Conservation (phyloP, 805 yeast genomes). For the Myxozyma sirexii region DNA sequence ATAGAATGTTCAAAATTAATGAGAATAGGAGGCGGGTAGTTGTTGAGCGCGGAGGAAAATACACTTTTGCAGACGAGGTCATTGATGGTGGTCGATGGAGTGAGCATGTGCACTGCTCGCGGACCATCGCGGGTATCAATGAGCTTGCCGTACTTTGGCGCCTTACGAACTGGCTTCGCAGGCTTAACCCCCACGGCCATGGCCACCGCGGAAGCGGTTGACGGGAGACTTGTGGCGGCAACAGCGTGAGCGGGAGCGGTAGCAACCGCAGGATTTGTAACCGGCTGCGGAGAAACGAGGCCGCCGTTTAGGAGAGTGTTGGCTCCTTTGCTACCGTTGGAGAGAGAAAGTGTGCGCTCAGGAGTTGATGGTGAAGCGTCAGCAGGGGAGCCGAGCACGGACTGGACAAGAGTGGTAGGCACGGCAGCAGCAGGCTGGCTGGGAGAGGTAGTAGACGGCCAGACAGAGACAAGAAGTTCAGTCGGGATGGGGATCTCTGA, state of each 20-base stretch:
- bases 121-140: slow-evolving; percentile 3
- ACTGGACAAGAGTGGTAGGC: neutral
- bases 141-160: slow-evolving; percentile 3
- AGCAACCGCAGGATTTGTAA: too few species aligned
- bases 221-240: neutral
- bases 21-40: slow-evolving; percentile 29
- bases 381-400: neutral
- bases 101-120: slow-evolving; percentile 8
- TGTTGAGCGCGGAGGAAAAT: slow-evolving; percentile 27
- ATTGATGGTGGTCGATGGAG: slow-evolving; percentile 9
- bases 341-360: too few species aligned
- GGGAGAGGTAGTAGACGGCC: neutral
- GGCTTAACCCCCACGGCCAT: neutral
- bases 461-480: neutral
- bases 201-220: neutral
- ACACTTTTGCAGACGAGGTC: slow-evolving; percentile 14
- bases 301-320: too few species aligned
- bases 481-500: neutral
- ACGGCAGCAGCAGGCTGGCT: neutral
- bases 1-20: slow-evolving; percentile 20
- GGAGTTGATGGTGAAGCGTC: too few species aligned
- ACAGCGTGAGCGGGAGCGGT: neutral
- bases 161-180: neutral
- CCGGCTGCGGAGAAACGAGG: too few species aligned
- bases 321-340: too few species aligned